phyloP scores from a whole-genome alignment of 768 basidiomycete genomes.

The Coprinopsis strossmayeri region DNA sequence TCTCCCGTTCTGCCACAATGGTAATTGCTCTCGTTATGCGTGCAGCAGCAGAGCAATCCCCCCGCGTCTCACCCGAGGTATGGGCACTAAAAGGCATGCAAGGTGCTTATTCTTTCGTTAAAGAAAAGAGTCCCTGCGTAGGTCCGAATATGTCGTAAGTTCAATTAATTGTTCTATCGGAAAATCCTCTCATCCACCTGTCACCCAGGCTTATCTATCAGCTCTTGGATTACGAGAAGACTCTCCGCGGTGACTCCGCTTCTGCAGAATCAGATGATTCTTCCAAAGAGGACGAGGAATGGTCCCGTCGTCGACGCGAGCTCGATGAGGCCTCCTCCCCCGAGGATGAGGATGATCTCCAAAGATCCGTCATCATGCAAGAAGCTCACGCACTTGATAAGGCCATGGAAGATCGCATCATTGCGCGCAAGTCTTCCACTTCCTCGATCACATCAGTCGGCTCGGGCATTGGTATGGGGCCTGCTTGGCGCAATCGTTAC shows the following conservation, averaged over 20 bases:
- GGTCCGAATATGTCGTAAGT: constrained; percentile 95
- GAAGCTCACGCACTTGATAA: constrained; percentile 82
- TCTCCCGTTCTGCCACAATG: constrained; percentile 86
- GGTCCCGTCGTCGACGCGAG: constrained; percentile 61
- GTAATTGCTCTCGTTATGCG: constrained; percentile 92
- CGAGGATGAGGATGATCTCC: constrained; percentile 41
- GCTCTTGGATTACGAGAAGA: constrained; percentile 85
- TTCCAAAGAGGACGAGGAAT: constrained; percentile 67
- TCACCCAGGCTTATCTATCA: constrained; percentile 80
- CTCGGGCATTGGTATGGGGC: constrained; percentile 60
- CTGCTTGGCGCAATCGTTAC: constrained; percentile 60
- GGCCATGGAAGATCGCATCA: constrained; percentile 79
- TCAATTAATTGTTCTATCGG: constrained; percentile 12
- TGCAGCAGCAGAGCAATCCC: constrained; percentile 65
- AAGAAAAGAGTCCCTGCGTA: constrained; percentile 80
- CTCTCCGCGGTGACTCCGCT: constrained; percentile 42
- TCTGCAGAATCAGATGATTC: constrained; percentile 54
- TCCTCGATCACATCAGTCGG: constrained; percentile 54
- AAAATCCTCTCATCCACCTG: constrained; percentile 16
- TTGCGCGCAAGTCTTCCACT: constrained; percentile 65
- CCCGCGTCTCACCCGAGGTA: constrained; percentile 65
- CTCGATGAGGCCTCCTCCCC: constrained; percentile 43
- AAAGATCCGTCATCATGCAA: constrained; percentile 54
- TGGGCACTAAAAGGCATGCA: constrained; percentile 85
- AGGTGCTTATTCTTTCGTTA: constrained; percentile 83